phyloP scores from a whole-genome alignment of 257 asterid species.

The Solanum pimpinellifolium region DNA sequence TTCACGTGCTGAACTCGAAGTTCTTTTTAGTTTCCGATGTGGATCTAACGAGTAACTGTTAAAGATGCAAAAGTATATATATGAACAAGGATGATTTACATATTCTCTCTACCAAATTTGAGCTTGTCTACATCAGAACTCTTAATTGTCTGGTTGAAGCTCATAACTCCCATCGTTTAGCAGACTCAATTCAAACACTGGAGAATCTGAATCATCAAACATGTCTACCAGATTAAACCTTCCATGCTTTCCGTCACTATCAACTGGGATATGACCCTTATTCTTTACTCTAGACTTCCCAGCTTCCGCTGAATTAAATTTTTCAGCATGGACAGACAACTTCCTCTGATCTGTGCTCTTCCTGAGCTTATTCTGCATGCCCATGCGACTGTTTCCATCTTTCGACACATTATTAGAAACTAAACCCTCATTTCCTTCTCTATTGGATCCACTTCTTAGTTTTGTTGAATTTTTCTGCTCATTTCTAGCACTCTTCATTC shows the following conservation, averaged over 20 bases:
- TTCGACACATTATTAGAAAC: slow-evolving; percentile 1
- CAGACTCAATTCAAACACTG: slow-evolving; percentile 45
- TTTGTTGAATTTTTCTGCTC: slow-evolving; percentile 5
- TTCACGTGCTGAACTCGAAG: background rate
- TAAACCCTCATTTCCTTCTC: slow-evolving; percentile 11
- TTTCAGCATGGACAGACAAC: slow-evolving; percentile 11
- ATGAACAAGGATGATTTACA: background rate
- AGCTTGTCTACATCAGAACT: background rate
- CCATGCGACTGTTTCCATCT: slow-evolving; percentile 10
- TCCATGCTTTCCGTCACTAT: slow-evolving; percentile 6
- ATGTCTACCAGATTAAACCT: slow-evolving; percentile 9
- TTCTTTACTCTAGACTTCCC: slow-evolving; percentile 7
- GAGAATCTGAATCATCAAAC: slow-evolving; percentile 16
- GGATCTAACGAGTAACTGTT: background rate
- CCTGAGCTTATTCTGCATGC: slow-evolving; percentile 14
- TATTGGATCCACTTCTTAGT: background rate
- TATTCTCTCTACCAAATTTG: background rate
- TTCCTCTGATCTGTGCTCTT: slow-evolving; percentile 23
- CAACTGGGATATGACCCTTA: background rate
- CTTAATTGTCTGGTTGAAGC: slow-evolving; percentile 19
- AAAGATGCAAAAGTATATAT: background rate
- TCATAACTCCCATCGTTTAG: slow-evolving; percentile 64
- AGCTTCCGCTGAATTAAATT: slow-evolving; percentile 9
- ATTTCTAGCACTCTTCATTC: slow-evolving; percentile 1
- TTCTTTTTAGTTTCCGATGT: background rate